Percentiles rank a stretch among this genome's conserved stretches.
phyloP scores from a whole-genome alignment of 129 eudicot species.

The Apium graveolens region DNA sequence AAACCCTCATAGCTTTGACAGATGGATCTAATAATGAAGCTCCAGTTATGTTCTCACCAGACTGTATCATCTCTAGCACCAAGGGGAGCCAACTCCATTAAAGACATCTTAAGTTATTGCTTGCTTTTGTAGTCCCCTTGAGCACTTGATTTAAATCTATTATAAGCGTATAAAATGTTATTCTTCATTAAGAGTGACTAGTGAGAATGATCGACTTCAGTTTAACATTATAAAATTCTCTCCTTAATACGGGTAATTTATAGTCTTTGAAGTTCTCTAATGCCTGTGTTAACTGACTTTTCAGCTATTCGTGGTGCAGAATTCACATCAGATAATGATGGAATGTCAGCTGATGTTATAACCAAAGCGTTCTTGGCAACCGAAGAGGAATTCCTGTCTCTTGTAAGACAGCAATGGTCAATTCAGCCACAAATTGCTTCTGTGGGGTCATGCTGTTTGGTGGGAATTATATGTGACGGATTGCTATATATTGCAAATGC shows the following conservation, averaged over 20 bases:
- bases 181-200: neutral
- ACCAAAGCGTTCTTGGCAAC: conserved; percentile 82
- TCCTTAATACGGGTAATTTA: neutral
- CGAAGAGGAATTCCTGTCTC: conserved; percentile 67
- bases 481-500: conserved; percentile 70
- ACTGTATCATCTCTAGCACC: neutral
- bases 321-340: conserved; percentile 60
- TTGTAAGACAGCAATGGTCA: conserved; percentile 65
- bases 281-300: conserved; percentile 14
- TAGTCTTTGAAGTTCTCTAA: conserved; percentile 9
- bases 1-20: neutral
- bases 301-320: conserved; percentile 36
- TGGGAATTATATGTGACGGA: conserved; percentile 69
- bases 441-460: conserved; percentile 86
- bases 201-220: neutral
- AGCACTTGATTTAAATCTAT: neutral
- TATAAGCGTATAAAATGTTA: neutral
- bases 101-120: neutral
- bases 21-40: neutral
- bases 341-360: conserved; percentile 60
- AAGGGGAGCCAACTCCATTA: neutral
- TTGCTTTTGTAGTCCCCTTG: neutral
- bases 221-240: neutral
- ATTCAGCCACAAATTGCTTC: conserved; percentile 72
- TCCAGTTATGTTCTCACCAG: neutral